These are phyloP conservation scores for Oropetium thomaeum DNA, from an alignment of 176 grass and related monocot species.

Conservation along the genomic window DNA sequence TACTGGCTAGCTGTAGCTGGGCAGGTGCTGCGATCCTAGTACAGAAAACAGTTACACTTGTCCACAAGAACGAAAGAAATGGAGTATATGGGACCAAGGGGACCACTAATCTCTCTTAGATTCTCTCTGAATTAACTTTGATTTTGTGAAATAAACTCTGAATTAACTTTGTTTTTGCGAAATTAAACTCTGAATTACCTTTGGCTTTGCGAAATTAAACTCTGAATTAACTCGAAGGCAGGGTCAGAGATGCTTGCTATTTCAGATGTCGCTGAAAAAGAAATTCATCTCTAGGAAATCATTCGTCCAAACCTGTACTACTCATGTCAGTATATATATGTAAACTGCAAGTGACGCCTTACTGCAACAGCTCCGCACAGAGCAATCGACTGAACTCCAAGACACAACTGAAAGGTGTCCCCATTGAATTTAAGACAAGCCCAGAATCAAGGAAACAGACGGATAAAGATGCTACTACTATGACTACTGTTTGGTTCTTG, in stretches of 20 bases:
- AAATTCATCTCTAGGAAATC: neutral
- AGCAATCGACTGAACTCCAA: neutral
- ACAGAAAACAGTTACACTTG: neutral
- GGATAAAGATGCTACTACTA: neutral
- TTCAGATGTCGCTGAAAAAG: neutral
- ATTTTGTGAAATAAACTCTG: too few relatives aligned
- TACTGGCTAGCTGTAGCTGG: neutral
- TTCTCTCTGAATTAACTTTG: too few relatives aligned
- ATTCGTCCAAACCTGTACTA: neutral
- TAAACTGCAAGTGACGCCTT: neutral
- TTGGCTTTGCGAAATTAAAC: too few relatives aligned
- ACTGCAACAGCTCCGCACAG: neutral
- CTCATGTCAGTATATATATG: neutral
- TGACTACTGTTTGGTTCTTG: neutral
- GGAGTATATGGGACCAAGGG: too few relatives aligned
- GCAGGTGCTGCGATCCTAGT: neutral
- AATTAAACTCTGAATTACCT: too few relatives aligned
- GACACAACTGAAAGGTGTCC: neutral
- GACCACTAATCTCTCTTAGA: too few relatives aligned
- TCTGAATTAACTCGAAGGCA: neutral
- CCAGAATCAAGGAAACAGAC: neutral
- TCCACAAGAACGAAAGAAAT: neutral
- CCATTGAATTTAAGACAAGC: slow-evolving; percentile 5
- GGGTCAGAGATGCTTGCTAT: neutral
- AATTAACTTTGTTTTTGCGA: too few relatives aligned